Base-by-base conservation (phyloP, 805 yeast species). In the Candida silvatica region DNA sequence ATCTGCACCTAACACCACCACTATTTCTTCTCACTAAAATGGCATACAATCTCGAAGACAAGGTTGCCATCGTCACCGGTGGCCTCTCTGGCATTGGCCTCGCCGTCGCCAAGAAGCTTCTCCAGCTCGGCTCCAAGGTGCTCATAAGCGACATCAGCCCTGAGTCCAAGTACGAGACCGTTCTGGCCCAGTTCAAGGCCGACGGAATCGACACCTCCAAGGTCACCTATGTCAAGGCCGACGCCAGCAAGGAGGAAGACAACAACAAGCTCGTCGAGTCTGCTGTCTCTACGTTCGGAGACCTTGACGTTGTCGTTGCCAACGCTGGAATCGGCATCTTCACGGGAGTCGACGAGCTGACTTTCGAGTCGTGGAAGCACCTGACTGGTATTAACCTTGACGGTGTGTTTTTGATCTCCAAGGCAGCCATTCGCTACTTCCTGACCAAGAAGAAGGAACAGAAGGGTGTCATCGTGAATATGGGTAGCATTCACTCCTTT, bases 311-410 rank as follows among this genome's bases (percentile, higher is more conserved):
- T 5, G 55, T 64, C 37, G 68, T 67, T 4, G 62, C 69, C 8
- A 67, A 67, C 43, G 72, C 73, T 9, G 73, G 71, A 8, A 58
- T 67, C 24, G 66, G 71, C 43, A 52, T 59, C 29, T 61, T 66
- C 39, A 45, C 55, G 27, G 63, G 61, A 34, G 65, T 67, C 46
- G 47, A 62, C 7, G 66, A 64, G n/a, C 54, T 64, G 7, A 50
- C 61, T 4, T 60, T 64, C 17, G 67, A 58, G 23, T 47, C 54
- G 5, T 61, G 57, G 39, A 44, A 50, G 24, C 42, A 46, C 29
- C 64, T 67, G 3, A 56, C 64, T 20, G 50, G 49, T 29, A 56
- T 65, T 42, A 67, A 67, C 40, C 49, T 66, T 36, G 59, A 63
- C 34, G 73, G 74, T 18, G 59, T 63, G 17, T 67, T 56, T 41